Evolutionary conservation across 768 basidiomycete genomes (phyloP).

Genomic region (Leccinum arenicola): DNA sequence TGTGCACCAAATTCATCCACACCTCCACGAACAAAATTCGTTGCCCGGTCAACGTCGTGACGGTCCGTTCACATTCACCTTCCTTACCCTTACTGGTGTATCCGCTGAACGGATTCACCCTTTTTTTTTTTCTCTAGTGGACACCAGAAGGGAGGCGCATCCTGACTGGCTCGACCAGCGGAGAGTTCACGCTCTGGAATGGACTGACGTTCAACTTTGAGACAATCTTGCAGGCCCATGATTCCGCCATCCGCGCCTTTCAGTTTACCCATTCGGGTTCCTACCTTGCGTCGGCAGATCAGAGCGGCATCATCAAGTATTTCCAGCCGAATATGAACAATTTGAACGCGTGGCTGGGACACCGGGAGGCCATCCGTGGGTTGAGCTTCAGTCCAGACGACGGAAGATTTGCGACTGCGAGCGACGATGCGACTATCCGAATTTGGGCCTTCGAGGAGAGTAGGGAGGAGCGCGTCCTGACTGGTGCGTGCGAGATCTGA

Average conservation of each 20-base stretch:
- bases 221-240: conserved; percentile 98
- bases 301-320: conserved; percentile 94
- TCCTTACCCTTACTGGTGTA: not conserved
- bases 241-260: conserved; percentile 88
- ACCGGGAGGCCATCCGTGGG: conserved; percentile 91
- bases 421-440: conserved; percentile 91
- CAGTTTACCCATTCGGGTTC: conserved; percentile 91
- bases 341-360: conserved; percentile 88
- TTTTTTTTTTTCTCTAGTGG: conserved; percentile 56
- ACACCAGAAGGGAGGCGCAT: conserved; percentile 91
- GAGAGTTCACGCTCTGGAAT: conserved; percentile 99
- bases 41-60: conserved; percentile 94
- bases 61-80: conserved; percentile 51
- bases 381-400: conserved; percentile 93
- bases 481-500: conserved; percentile 45
- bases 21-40: conserved; percentile 98
- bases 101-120: not conserved
- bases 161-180: conserved; percentile 92
- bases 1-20: conserved; percentile 97
- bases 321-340: conserved; percentile 99
- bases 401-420: conserved; percentile 86
- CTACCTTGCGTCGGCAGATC: conserved; percentile 91
- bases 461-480: conserved; percentile 82
- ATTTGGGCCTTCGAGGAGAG: conserved; percentile 96
- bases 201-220: conserved; percentile 99